Base-by-base conservation (phyloP, 192 early-diverging fungal genomes). In the Geranomyces variabilis region DNA sequence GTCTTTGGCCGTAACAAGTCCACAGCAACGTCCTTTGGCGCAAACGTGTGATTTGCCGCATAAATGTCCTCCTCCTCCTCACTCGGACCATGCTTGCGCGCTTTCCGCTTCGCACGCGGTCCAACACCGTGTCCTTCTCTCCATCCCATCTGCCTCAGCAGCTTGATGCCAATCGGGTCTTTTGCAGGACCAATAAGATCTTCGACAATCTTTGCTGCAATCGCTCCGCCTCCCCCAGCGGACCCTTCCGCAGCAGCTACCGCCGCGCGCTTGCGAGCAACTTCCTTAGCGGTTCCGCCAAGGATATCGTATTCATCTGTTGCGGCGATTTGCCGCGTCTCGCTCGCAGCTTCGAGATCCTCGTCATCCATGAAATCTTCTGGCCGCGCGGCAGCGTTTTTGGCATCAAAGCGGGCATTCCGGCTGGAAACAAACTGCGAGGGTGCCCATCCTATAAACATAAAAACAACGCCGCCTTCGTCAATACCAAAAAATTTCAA, bases 311-410 rank as follows among this genome's bases (percentile, higher is more conserved):
- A 93, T 49, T 92, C 89, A 14, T 89, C 86, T 0, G 88, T 90
- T 12, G 88, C 73, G 9, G 79, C 77, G 9, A 93, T 73, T 73
- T 87, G 70, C 43, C 83, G 63, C 1, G 76, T 64, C 83, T 83
- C 89, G 88, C 70, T 13, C 15, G 47, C 19, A 19, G 53, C 93
- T 66, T 87, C 88, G 22, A 93, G 67, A 67, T 99, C 97, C 70
- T 99, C 95, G 7, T 96, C 93, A 79, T 99, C 97, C 97, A 99
- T 99, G 67, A 88, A 97, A 69, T 99, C 96, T 67, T 96, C 92
- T 26, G 90, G 88, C 15, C 76, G 51, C 15, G 77, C 62, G 71
- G 61, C 49, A 44, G n/a, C 71, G 46, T 81, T 44, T 63, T 70
- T 53, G 88, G 45, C 24, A 53, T 67, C 67, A 7, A 80, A 80